Conservation (phyloP, 148 eudicot species). For the Hydrangea macrophylla region DNA sequence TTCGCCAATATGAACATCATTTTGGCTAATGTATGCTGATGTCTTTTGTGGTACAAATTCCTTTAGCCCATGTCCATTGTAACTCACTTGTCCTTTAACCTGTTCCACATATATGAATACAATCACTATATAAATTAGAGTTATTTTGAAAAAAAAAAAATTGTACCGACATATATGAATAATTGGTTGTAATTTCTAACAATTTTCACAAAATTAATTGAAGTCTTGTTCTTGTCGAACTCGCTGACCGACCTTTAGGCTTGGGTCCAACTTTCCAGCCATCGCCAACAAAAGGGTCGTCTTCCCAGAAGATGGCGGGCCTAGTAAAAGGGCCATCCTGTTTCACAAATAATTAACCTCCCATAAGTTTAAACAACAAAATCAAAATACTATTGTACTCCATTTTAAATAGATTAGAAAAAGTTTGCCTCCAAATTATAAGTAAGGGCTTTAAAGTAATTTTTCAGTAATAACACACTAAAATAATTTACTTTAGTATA, state of each 20-base stretch:
- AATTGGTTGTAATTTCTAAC: too few relatives aligned
- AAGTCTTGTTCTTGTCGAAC: too few relatives aligned
- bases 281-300: conserved; percentile 88
- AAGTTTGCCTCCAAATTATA: too few relatives aligned
- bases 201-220: too few relatives aligned
- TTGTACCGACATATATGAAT: too few relatives aligned
- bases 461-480: too few relatives aligned
- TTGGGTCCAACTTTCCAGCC: conserved; percentile 82
- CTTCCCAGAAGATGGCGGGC: conserved; percentile 96
- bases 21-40: conserved; percentile 92
- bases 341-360: neutral
- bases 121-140: neutral
- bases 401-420: too few relatives aligned
- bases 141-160: too few relatives aligned
- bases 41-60: conserved; percentile 90
- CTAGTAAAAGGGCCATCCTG: conserved; percentile 87
- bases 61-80: conserved; percentile 69
- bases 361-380: too few relatives aligned
- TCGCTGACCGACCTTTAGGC: conserved; percentile 48
- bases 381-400: too few relatives aligned
- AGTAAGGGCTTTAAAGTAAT: too few relatives aligned
- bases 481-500: too few relatives aligned
- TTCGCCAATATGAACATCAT: conserved; percentile 89
- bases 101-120: conserved; percentile 15
- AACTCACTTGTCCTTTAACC: conserved; percentile 72